Evolutionary conservation across 2,329 filamentous ascomycete species (phyloP), one percentile per base, ranked within the genome.

Genomic region (Sporothrix brasiliensis): DNA sequence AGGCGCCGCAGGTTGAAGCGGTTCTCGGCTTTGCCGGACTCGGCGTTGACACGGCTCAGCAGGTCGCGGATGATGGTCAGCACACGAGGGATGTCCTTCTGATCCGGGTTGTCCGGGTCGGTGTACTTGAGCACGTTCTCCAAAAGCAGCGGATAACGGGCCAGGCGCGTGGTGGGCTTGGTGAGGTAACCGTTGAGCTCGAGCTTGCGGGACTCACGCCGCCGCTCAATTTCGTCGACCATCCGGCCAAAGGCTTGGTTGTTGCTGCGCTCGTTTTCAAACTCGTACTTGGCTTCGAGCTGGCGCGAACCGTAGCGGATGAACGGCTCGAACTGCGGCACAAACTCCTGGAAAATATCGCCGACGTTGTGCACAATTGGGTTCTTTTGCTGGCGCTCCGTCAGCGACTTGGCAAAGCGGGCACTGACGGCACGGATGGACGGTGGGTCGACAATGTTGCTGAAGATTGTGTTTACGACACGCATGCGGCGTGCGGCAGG

Each of bases 121-220:
- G 94, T 97, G 78, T 94, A 92, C 79, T 98, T 99, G 74, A 93
- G 82, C 50, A 98, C 92, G 74, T 94, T 93, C 75, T 98, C 95
- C 19, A 99, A 84, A 14, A 99, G 84, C 50, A 99, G 83, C 4
- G 95, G 95, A 79, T 99, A 99, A 80, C 95, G 89, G 54, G 95
- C 95, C 76, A 99, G 83, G 83, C 95, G 89, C 21, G 95, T 99
- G 1, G 95, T 99, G 0, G 95, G 95, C 80, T 99, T 99, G 10
- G 95, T 99, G 68, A 99, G 84, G 78, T 99, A 99, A 75, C 95
- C 95, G 79, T 99, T 99, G 71, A 99, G 84, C 80, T 99, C 95
- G 61, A 99, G 85, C 81, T 99, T 99, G 74, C 95, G 88, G 6
- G 94, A 98, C 79, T 99, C 95, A 79, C 97, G 97, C 75, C 97